These are phyloP conservation scores for Pseudognaphalium luteoalbum DNA, from an alignment of 129 eudicot genomes.

Conservation along the genomic window DNA sequence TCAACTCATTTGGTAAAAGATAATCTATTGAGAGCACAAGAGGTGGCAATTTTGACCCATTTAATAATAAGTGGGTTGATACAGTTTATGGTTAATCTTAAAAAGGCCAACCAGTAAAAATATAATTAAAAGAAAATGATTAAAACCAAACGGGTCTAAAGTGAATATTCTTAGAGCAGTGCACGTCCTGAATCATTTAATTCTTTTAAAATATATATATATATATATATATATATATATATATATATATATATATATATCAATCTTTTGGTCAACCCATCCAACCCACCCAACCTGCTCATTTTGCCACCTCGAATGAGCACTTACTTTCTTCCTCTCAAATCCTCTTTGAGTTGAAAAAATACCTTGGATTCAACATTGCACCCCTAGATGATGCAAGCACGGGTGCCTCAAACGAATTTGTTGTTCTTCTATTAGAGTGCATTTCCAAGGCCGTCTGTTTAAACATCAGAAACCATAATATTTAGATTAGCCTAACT, in stretches of 20 bases:
- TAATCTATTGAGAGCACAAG: not conserved
- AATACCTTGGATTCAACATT: slow-evolving; percentile 69
- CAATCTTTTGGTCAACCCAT: not conserved
- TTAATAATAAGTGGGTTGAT: not conserved
- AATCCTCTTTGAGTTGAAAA: not conserved
- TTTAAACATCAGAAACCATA: slow-evolving; percentile 15
- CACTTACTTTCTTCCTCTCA: not conserved
- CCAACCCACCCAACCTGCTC: slow-evolving; percentile 4
- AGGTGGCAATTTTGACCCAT: not conserved
- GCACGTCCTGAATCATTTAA: not conserved
- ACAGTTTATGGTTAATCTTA: not conserved
- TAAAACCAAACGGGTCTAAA: not conserved
- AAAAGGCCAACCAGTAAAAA: not conserved
- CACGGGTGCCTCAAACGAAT: slow-evolving; percentile 52
- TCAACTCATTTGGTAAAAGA: not conserved
- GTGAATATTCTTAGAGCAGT: not conserved
- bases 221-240: too few relatives aligned
- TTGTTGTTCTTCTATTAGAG: slow-evolving; percentile 46
- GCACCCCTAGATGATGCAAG: slow-evolving; percentile 55
- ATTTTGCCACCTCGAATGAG: not conserved
- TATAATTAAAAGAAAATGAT: not conserved
- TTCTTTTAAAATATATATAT: too few relatives aligned
- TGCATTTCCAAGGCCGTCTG: slow-evolving; percentile 73
- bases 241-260: too few relatives aligned
- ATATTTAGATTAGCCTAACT: not conserved